These are phyloP conservation scores for Picea glauca DNA, from an alignment of 75 land plant genomes.

Conservation along the genomic window DNA sequence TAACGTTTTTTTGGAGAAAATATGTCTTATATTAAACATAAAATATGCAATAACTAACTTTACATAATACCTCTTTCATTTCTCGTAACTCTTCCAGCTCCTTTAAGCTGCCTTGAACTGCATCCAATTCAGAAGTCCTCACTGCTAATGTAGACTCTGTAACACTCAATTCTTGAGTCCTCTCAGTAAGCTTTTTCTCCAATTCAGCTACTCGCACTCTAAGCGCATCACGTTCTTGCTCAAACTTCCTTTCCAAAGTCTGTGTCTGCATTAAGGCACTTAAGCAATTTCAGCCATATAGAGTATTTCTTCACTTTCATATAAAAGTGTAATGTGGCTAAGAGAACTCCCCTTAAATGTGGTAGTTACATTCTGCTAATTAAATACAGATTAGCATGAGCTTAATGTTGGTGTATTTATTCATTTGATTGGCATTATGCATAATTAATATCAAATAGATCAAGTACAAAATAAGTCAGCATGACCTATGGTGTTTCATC, in stretches of 20 bases:
- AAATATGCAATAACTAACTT: background rate
- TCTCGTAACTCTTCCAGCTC: slow-evolving; percentile 93
- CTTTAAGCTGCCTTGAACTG: slow-evolving; percentile 59
- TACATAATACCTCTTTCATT: slow-evolving; percentile 78
- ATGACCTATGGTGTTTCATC: too few relatives aligned
- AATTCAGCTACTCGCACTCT: slow-evolving; percentile 50
- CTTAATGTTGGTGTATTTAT: background rate
- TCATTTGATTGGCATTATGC: too few relatives aligned
- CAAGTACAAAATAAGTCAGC: too few relatives aligned
- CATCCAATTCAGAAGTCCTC: slow-evolving; percentile 55
- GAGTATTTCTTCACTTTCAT: background rate
- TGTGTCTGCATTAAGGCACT: slow-evolving; percentile 27
- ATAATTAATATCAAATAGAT: too few relatives aligned
- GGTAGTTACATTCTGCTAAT: background rate
- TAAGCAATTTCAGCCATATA: background rate
- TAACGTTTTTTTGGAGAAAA: background rate
- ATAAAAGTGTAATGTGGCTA: background rate
- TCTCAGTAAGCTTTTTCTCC: slow-evolving; percentile 66
- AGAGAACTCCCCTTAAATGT: background rate
- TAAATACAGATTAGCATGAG: background rate
- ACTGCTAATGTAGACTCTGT: slow-evolving; percentile 56
- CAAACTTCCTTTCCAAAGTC: slow-evolving; percentile 50
- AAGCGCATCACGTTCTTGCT: slow-evolving; percentile 64
- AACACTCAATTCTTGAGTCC: slow-evolving; percentile 47
- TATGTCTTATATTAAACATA: background rate